phyloP scores from a whole-genome alignment of 139 green algal species.

The Penium margaritaceum region DNA sequence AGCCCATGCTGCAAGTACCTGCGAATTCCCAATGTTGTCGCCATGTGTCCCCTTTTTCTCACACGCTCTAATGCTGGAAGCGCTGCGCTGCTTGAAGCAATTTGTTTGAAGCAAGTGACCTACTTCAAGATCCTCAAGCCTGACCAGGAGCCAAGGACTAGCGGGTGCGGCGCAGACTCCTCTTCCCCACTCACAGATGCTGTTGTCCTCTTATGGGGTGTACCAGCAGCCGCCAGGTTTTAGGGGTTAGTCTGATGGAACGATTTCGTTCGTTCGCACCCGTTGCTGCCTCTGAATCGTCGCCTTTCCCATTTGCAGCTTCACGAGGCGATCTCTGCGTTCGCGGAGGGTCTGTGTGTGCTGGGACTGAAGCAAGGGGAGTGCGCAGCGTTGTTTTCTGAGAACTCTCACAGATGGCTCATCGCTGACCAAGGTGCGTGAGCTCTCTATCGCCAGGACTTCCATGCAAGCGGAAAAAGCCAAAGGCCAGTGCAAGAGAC shows the following conservation, averaged over 20 bases:
- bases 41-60: too few relatives aligned
- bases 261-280: background rate
- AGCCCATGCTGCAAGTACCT: too few relatives aligned
- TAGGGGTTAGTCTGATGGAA: background rate
- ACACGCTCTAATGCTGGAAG: too few relatives aligned
- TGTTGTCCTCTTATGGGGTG: background rate
- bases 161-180: too few relatives aligned
- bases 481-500: too few relatives aligned
- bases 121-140: too few relatives aligned
- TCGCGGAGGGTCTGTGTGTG: conserved; percentile 35
- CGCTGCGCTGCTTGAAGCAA: too few relatives aligned
- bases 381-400: conserved; percentile 68
- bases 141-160: too few relatives aligned
- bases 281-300: background rate
- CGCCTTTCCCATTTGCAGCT: conserved; percentile 17
- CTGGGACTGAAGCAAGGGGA: conserved; percentile 37
- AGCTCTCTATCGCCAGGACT: background rate
- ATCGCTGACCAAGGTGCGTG: conserved; percentile 70
- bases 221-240: background rate
- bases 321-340: conserved; percentile 29
- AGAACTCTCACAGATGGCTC: conserved; percentile 75
- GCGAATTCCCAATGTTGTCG: too few relatives aligned
- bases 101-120: too few relatives aligned
- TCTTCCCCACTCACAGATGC: too few relatives aligned
- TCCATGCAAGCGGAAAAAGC: too few relatives aligned